Evolutionary conservation across 1,284 basidiomycete species (phyloP).

Genomic region (Ceratobasidium sp.): DNA sequence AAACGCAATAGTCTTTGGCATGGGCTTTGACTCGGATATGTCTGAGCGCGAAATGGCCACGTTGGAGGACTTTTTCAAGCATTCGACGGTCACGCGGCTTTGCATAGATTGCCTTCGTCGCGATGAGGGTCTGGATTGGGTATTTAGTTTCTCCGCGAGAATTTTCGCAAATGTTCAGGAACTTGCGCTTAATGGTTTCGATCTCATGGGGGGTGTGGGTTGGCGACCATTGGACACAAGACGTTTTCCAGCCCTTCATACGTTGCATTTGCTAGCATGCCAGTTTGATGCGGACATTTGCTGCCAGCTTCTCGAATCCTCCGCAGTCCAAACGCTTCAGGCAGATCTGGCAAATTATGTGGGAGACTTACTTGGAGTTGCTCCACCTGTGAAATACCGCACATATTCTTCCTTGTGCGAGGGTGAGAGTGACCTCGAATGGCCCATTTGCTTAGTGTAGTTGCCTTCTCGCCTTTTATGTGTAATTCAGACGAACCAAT

Average conservation of each 20-base stretch:
- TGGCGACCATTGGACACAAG: too few relatives aligned
- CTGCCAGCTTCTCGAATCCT: not conserved
- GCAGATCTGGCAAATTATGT: too few relatives aligned
- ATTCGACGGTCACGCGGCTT: not conserved
- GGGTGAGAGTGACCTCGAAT: too few relatives aligned
- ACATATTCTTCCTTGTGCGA: too few relatives aligned
- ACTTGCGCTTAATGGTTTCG: not conserved
- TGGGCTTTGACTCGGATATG: not conserved
- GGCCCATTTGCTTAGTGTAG: too few relatives aligned
- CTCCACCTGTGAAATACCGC: too few relatives aligned
- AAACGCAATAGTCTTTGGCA: not conserved
- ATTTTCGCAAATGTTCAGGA: not conserved
- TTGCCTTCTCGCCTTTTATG: too few relatives aligned
- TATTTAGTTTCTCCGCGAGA: not conserved
- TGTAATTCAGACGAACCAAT: too few relatives aligned
- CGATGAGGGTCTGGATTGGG: not conserved
- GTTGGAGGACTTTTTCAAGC: not conserved
- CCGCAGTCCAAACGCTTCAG: not conserved
- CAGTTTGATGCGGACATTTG: too few relatives aligned
- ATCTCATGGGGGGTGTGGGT: too few relatives aligned
- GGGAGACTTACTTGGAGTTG: too few relatives aligned
- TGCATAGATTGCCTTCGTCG: not conserved
- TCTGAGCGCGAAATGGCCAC: not conserved
- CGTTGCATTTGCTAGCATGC: not conserved
- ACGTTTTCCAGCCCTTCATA: slow-evolving; percentile 3